Evolutionary conservation across 2,329 filamentous ascomycete species (phyloP).

Genomic region (Cladosporium oxysporum): DNA sequence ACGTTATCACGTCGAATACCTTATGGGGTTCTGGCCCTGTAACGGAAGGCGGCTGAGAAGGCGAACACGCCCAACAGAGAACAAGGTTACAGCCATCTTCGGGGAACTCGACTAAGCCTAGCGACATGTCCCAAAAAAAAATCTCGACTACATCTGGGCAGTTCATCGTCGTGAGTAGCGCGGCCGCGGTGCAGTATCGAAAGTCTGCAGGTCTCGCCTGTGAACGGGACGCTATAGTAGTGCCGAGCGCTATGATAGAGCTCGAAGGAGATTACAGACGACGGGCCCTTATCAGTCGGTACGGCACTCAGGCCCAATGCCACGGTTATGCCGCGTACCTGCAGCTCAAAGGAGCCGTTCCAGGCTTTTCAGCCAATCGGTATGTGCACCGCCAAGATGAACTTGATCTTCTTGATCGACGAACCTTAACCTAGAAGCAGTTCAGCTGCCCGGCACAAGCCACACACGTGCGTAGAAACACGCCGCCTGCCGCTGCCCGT

Average conservation of each 20-base stretch:
- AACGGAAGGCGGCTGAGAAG: neutral
- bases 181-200: neutral
- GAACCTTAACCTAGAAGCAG: neutral
- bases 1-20: neutral
- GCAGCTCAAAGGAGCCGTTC: neutral
- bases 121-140: neutral
- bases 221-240: neutral
- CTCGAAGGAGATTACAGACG: neutral
- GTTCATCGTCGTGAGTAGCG: slow-evolving; percentile 5
- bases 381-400: neutral
- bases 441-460: neutral
- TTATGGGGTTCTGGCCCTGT: slow-evolving; percentile 1
- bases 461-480: neutral
- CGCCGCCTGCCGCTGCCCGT: neutral
- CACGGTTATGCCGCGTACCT: slow-evolving; percentile 5
- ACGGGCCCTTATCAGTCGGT: neutral
- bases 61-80: neutral
- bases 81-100: slow-evolving; percentile 5
- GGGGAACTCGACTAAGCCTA: neutral
- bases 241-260: neutral
- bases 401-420: neutral
- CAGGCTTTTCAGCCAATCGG: neutral
- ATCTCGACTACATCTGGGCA: neutral
- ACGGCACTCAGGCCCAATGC: slow-evolving; percentile 1
- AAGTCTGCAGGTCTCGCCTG: slow-evolving; percentile 6